phyloP scores from a whole-genome alignment of 805 yeast species.

The Cyberlindnera samutprakarnensis region DNA sequence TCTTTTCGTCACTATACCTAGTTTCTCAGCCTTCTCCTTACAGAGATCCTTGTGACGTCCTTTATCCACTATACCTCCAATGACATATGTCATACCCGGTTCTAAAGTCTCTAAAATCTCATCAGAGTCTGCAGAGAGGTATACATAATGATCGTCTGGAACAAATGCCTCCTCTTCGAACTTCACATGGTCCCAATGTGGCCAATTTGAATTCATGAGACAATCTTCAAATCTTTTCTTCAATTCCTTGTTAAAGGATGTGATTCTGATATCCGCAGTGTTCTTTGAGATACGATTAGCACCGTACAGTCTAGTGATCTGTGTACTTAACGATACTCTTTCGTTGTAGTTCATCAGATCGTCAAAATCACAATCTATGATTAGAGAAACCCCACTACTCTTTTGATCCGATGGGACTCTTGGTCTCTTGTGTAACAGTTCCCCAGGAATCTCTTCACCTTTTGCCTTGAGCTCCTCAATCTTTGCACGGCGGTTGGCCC shows the following conservation, averaged over 20 bases:
- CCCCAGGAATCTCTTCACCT: conserved; percentile 33
- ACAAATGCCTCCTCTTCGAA: conserved; percentile 30
- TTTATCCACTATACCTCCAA: conserved; percentile 96
- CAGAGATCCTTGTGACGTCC: conserved; percentile 82
- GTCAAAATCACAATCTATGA: conserved; percentile 90
- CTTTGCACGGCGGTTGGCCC: conserved; percentile 31
- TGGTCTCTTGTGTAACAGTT: conserved; percentile 30
- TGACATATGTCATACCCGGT: conserved; percentile 67
- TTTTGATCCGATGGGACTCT: conserved; percentile 33
- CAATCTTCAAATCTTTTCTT: conserved; percentile 60
- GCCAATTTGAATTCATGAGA: conserved; percentile 45
- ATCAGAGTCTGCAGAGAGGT: conserved; percentile 83
- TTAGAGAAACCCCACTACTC: conserved; percentile 42
- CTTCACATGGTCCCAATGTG: conserved; percentile 59
- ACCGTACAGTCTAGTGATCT: conserved; percentile 76
- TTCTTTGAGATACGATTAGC: conserved; percentile 57
- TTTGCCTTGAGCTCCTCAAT: conserved; percentile 28
- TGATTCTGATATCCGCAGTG: conserved; percentile 50
- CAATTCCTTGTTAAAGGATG: conserved; percentile 60
- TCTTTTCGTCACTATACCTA: conserved; percentile 67
- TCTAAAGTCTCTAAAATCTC: conserved; percentile 56
- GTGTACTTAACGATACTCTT: conserved; percentile 62
- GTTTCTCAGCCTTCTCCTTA: conserved; percentile 65
- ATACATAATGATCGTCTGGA: conserved; percentile 38
- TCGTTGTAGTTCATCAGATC: conserved; percentile 78